Evolutionary conservation across 176 grass and related monocot species (phyloP), one percentile per base, ranked within the genome.

Genomic region (Bromus sterilis): DNA sequence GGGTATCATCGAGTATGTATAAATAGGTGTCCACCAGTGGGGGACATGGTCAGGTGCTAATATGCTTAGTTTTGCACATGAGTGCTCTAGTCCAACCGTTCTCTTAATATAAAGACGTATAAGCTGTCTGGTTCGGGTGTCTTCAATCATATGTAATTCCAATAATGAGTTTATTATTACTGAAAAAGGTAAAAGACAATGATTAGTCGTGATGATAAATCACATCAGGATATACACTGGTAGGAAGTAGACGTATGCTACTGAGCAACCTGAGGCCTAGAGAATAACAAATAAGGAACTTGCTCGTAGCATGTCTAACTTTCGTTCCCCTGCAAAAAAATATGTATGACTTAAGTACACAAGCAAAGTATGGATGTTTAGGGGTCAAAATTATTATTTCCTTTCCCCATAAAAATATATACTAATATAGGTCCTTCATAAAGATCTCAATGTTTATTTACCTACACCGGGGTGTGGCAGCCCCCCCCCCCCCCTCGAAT

Each of bases 151-250:
- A 31, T 25, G 49, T 62, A 51, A 23, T 49, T 76, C 56, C 61
- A 31, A 35, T 31, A 40, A 34, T 1, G 23, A 12, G 21, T 49
- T 63, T 73, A 71, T 73, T 23, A 55, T 71, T 69, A 71, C n/a
- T n/a, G n/a, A n/a, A n/a, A 41, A 71, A 42, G 33, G 71, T 56
- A 73, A 68, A 65, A 71, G 56, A 76, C 77, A 85, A 81, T 81
- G 53, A 77, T 88, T 31, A 31, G 18, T 10, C 49, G 9, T 35
- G 30, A 36, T 36, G 69, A 80, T 7, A 58, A 68, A 67, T 13
- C 74, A n/a, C 75, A n/a, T 75, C 68, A 43, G 31, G 51, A 77
- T 12, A 58, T 56, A 34, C 3, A 46, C 7, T 56, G 81, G 18
- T 41, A 46, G 46, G 57, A 77, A 73, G 25, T 10, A 76, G 16